Base-by-base conservation (phyloP, 2,329 filamentous ascomycete species). In the Alternaria tenuissima region DNA sequence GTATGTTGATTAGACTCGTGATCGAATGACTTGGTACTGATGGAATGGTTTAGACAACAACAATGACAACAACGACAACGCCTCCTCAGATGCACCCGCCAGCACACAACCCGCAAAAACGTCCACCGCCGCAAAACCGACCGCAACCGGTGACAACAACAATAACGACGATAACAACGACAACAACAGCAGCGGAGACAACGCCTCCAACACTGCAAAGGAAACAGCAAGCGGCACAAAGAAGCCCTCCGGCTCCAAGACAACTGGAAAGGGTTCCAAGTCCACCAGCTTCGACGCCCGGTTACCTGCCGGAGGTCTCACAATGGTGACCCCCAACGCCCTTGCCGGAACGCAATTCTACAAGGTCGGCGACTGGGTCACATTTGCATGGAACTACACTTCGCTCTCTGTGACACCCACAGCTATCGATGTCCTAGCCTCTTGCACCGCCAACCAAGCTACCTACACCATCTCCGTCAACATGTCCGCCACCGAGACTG, bases 371-470 rank as follows among this genome's bases (percentile, higher is more conserved):
- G 82, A 89, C 44, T 82, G 81, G 60, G 79, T 89, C 30, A 89
- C 88, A 0, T 89, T 90, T 66, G 84, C 81, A 20, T 91, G 88
- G 88, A 90, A 91, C 77, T 90, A 89, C 77, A 91, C 88, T 14
- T 88, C 86, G 11, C 79, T 90, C 24, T 83, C 81, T 20, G 81
- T 85, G 18, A 87, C 85, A 0, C 88, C 88, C 0, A 81, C 82
- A 1, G 83, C 82, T 43, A 80, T 91, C 67, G 87, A 90, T 66
- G 82, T 90, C 38, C 77, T 89, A 43, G 88, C 88, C 2, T 84
- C 83, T 11, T 89, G 88, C 81, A 82, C 82, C 36, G 75, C 81
- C 60, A 89, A 89, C 77, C 79, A 82, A 58, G 81, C 82, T 47
- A 86, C 83, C 38, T 90, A 90, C 74, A 90, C 88, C 20, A 82